Base-by-base conservation (phyloP, 208 protist species). In the Angomonas ambiguus region DNA sequence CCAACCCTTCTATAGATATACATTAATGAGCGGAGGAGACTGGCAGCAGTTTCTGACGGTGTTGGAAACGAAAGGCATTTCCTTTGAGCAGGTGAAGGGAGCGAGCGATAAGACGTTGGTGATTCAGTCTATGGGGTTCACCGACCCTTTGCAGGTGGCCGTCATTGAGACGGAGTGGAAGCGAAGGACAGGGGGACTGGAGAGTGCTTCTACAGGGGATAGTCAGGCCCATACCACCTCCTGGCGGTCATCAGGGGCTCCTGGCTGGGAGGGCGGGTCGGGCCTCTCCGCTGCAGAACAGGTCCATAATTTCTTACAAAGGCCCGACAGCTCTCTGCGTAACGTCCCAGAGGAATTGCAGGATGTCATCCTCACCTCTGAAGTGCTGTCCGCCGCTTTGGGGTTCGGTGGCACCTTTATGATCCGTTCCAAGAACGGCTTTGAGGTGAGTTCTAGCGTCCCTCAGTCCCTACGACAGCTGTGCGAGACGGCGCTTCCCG, bases 141-240 rank as follows among this genome's bases (percentile, higher is more conserved):
- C 71, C 6, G 89, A 95, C 27, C 79, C 86, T 1, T 74, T 95
- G 28, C 81, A 72, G 20, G 72, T 93, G 57, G 89, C 89, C 31
- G 74, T 95, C 6, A 51, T 95, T 11, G 89, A 95, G 59, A 95
- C 89, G 45, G 85, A 92, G 61, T 95, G 89, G 87, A 69, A 83
- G 61, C 72, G 75, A n/a, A 72, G 79, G 18, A 33, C 49, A 27
- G 41, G 8, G 32, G 2, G 20, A 48, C 63, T 24, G 31, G 25
- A 28, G 4, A 22, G 45, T 28, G 41, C 30, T 22, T 33, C 32
- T 33, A 59, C n/a, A n/a, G n/a, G n/a, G n/a, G n/a, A n/a, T n/a
- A n/a, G n/a, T n/a, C n/a, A n/a, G n/a, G n/a, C n/a, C n/a, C n/a
- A n/a, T n/a, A n/a, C n/a, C n/a, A n/a, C n/a, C n/a, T n/a, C n/a